Conservation (phyloP, 371 early-diverging fungal genomes). For the Zychaea mexicana region DNA sequence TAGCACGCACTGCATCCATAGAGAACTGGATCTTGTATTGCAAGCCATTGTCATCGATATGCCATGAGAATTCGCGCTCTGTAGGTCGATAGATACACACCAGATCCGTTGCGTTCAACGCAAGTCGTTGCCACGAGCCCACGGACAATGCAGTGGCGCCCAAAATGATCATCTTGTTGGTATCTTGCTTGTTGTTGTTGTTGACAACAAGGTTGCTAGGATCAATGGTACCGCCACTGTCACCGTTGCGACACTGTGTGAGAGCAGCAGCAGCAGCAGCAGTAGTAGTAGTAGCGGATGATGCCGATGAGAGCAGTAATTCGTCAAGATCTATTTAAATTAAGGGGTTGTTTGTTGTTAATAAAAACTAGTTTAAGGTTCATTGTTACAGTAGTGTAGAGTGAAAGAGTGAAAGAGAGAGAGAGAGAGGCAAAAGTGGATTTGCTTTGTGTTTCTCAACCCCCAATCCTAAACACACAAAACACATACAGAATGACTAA, state of each 20-base stretch:
- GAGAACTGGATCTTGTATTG: constrained; percentile 77
- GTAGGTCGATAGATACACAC: constrained; percentile 63
- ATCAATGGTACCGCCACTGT: not conserved
- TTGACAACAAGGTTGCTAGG: not conserved
- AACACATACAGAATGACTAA: not conserved
- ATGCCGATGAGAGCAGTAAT: not conserved
- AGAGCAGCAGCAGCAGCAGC: not conserved
- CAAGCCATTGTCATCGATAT: constrained; percentile 65
- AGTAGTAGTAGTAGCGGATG: not conserved
- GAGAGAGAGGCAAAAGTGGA: not conserved
- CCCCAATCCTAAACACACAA: too few species aligned
- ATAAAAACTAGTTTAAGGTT: too few species aligned
- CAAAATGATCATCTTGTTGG: constrained; percentile 18
- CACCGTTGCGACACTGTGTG: not conserved
- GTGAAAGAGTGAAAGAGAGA: not conserved
- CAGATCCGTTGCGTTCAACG: constrained; percentile 62
- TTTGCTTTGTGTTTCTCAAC: not conserved
- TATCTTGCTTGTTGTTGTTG: not conserved
- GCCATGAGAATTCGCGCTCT: constrained; percentile 67
- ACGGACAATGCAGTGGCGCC: constrained; percentile 69
- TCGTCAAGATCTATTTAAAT: not conserved
- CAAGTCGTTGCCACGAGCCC: constrained; percentile 80
- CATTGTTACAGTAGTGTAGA: too few species aligned
- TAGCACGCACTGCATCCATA: constrained; percentile 54
- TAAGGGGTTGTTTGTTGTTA: too few species aligned